Base-by-base conservation (phyloP, 2,329 filamentous ascomycete genomes). In the Cercospora berteroae region DNA sequence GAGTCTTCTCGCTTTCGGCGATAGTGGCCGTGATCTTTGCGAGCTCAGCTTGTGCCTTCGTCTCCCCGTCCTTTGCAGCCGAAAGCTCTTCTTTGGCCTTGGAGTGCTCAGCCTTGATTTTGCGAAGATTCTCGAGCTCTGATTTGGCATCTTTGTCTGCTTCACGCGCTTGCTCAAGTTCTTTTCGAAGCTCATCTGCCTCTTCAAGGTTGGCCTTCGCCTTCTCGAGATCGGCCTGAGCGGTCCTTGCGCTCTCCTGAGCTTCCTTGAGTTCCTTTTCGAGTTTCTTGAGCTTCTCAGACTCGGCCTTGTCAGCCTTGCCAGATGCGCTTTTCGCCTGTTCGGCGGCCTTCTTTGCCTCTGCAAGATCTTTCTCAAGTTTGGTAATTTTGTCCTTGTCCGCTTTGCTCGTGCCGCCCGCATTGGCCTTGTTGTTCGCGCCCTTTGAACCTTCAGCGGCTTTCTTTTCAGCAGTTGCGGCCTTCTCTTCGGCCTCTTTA, bases 371-470 rank as follows among this genome's bases (percentile, higher is more conserved):
- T 39, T 69, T 65, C 52, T 68, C 62, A 8, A 65, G 50, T 60
- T 70, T 67, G 36, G 64, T 50, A 36, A 65, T 69, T 48, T 68
- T 65, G 27, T 60, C 65, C 44, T 65, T 67, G 42, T 68, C 66
- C 42, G 64, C 66, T 25, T 68, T 65, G 52, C 63, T 68, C 18
- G 60, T 33, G 16, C 23, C 18, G 3, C 48, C 63, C 7, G 63
- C 62, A 55, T 60, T 68, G 36, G 50, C 50, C 20, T 67, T 65
- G 25, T 29, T 52, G 31, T 23, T 39, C 8, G 62, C 55, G 10
- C 57, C 27, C 42, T 67, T 67, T 9, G 55, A 57, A 29, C 36
- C 50, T 27, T 67, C 66, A 20, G 62, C 56, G 10, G 57, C 62
- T 50, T 57, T 64, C 56, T 64, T 64, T 20, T 60, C 63, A 5